Evolutionary conservation across 2,329 filamentous ascomycete species (phyloP).

Genomic region (Chaetomium olivaceum): DNA sequence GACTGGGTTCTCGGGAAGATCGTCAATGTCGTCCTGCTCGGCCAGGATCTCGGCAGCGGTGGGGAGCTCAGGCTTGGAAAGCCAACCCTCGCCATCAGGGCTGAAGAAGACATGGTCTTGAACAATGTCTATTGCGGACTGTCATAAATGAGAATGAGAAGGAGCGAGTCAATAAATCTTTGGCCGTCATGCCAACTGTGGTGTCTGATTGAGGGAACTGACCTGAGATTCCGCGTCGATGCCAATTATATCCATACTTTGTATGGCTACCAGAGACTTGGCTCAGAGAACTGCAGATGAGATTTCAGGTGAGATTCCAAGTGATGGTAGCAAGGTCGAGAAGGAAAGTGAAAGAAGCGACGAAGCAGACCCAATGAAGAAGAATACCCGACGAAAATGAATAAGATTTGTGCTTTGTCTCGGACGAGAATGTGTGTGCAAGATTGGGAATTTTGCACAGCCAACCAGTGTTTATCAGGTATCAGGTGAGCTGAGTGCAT

Average conservation of each 20-base stretch:
- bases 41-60: conserved; percentile 53
- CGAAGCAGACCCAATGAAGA: neutral
- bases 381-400: neutral
- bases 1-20: conserved; percentile 55
- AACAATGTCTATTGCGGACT: conserved; percentile 23
- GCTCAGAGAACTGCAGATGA: neutral
- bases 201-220: neutral
- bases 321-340: neutral
- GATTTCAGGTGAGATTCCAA: neutral
- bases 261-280: neutral
- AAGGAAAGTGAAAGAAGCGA: neutral
- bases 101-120: conserved; percentile 26
- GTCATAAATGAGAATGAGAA: neutral
- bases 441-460: neutral
- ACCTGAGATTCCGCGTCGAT: conserved; percentile 5
- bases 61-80: conserved; percentile 55
- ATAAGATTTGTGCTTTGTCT: neutral
- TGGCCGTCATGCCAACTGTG: neutral
- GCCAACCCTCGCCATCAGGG: conserved; percentile 28
- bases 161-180: neutral
- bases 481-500: neutral
- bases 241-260: conserved; percentile 11
- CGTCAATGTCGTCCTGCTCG: conserved; percentile 30
- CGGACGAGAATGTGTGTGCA: neutral
- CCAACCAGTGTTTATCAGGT: neutral